phyloP scores from a whole-genome alignment of 108 stramenopile species.

The Nitzschia putrida region DNA sequence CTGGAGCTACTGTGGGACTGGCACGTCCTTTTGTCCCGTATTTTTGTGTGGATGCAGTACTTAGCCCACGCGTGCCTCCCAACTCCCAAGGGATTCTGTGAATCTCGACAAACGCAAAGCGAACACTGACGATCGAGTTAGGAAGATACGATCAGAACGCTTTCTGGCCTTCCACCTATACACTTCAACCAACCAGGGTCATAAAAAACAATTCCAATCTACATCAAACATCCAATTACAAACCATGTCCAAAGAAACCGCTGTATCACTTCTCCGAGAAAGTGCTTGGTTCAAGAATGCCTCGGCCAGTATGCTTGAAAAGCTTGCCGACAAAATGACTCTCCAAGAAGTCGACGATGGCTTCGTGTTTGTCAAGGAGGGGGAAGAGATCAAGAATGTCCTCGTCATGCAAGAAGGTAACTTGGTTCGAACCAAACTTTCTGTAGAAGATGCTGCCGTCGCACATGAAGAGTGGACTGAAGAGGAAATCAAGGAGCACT shows the following conservation, averaged over 20 bases:
- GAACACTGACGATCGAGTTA: too few relatives aligned
- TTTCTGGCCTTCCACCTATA: too few relatives aligned
- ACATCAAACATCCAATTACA: not conserved
- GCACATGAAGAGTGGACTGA: not conserved
- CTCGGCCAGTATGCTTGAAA: constrained; percentile 18
- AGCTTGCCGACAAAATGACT: constrained; percentile 41
- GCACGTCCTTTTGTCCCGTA: too few relatives aligned
- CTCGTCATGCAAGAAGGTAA: constrained; percentile 53
- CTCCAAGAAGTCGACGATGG: constrained; percentile 43
- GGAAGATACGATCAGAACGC: too few relatives aligned
- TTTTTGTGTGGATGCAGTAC: too few relatives aligned
- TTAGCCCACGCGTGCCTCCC: too few relatives aligned
- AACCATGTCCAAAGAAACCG: constrained; percentile 2
- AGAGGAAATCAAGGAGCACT: constrained; percentile 16
- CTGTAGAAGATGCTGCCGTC: constrained; percentile 1
- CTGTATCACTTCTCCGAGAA: not conserved
- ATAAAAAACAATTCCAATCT: not conserved
- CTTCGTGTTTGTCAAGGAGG: constrained; percentile 62
- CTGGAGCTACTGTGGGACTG: too few relatives aligned
- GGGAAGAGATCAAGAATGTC: constrained; percentile 36
- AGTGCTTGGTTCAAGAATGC: not conserved
- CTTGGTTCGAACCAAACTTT: constrained; percentile 47
- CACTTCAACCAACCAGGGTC: too few relatives aligned
- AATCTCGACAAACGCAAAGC: too few relatives aligned
- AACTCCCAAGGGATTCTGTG: too few relatives aligned